phyloP scores from a whole-genome alignment of 2,329 filamentous ascomycete species.

The Colletotrichum simmondsii region DNA sequence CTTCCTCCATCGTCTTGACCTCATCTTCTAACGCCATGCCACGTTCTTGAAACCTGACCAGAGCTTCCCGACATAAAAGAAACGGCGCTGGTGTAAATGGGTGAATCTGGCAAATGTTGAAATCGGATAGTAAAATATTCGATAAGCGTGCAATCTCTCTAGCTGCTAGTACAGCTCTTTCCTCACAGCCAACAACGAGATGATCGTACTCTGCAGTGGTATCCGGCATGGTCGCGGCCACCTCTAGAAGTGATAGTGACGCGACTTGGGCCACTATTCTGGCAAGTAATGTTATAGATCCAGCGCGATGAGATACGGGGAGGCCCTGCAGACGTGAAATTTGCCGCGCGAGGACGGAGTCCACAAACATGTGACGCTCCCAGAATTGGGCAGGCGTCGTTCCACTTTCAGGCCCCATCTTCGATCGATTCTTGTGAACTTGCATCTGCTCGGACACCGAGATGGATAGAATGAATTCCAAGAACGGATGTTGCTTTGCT shows the following conservation, averaged over 20 bases:
- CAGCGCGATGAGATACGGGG: neutral
- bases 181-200: neutral
- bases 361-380: neutral
- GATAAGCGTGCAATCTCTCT: neutral
- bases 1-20: neutral
- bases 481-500: neutral
- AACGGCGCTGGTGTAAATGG: neutral
- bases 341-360: neutral
- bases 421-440: neutral
- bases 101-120: neutral
- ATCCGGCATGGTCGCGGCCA: neutral
- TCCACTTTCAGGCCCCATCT: neutral
- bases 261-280: neutral
- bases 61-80: neutral
- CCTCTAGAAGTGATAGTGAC: neutral
- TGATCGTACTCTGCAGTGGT: neutral
- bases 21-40: neutral
- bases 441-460: neutral
- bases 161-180: neutral
- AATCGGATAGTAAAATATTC: neutral
- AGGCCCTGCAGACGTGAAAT: neutral
- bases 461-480: neutral
- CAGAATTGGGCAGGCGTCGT: neutral
- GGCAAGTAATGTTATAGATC: neutral
- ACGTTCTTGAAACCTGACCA: neutral